Evolutionary conservation across 257 asterid genomes (phyloP).

Genomic region (Lithospermum erythrorhizon): DNA sequence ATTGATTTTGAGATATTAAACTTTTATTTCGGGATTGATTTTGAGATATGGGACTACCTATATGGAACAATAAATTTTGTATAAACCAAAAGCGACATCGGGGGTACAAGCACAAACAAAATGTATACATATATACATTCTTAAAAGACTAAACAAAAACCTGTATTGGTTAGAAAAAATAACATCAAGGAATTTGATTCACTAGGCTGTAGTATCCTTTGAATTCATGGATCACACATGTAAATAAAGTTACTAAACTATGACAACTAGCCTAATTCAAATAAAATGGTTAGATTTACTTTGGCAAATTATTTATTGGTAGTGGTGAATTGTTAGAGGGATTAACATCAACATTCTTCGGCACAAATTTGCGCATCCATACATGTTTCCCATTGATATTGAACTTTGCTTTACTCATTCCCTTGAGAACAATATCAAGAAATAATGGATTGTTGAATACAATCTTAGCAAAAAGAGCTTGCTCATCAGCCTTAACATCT

Average conservation of each 20-base stretch:
- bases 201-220: background rate
- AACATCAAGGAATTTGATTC: no score
- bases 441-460: constrained; percentile 16
- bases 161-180: no score
- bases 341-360: background rate
- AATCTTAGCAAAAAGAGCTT: constrained; percentile 35
- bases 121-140: no score
- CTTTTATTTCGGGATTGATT: no score
- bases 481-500: constrained; percentile 26
- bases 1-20: no score
- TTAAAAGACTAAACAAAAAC: no score
- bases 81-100: no score
- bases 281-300: background rate
- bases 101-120: no score
- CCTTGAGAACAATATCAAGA: constrained; percentile 25
- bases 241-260: no score
- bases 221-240: background rate
- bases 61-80: no score
- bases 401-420: constrained; percentile 30
- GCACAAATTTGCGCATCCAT: constrained; percentile 42
- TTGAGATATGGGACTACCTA: no score
- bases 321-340: background rate
- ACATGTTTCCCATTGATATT: constrained; percentile 48
- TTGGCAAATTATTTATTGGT: background rate
- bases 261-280: background rate